phyloP scores from a whole-genome alignment of 1,284 basidiomycete genomes.

The Takashimella tepidaria region DNA sequence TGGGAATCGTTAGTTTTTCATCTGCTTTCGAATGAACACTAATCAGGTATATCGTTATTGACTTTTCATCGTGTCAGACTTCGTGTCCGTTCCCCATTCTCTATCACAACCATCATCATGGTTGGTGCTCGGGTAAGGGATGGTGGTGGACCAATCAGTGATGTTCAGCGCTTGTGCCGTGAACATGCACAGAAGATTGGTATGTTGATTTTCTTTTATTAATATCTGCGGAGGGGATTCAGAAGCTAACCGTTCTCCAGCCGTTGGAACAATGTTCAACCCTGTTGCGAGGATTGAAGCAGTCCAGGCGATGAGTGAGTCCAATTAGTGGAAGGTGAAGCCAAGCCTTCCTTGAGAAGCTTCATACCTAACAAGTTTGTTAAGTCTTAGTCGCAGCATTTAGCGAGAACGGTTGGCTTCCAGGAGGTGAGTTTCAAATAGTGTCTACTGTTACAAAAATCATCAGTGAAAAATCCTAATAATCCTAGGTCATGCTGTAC shows the following conservation, averaged over 20 bases:
- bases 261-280: conserved; percentile 75
- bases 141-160: conserved; percentile 57
- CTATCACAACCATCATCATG: conserved; percentile 72
- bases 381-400: conserved; percentile 79
- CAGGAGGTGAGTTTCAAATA: conserved; percentile 53
- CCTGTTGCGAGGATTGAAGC: conserved; percentile 76
- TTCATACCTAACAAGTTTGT: conserved; percentile 2
- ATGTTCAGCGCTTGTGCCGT: conserved; percentile 34
- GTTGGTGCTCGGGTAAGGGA: conserved; percentile 80
- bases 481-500: conserved; percentile 67
- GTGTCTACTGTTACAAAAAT: too few relatives aligned
- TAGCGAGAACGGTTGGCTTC: conserved; percentile 87
- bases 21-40: too few relatives aligned
- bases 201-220: background rate
- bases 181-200: conserved; percentile 73
- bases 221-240: background rate
- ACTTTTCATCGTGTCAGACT: conserved; percentile 25
- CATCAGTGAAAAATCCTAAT: background rate
- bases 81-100: conserved; percentile 44
- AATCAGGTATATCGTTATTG: too few relatives aligned
- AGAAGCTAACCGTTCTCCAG: too few relatives aligned
- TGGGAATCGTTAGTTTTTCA: conserved; percentile 54
- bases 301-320: conserved; percentile 81
- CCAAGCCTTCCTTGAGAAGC: too few relatives aligned
- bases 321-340: too few relatives aligned